Base-by-base conservation (phyloP, 163 green algal genomes). In the Volvox carteri region DNA sequence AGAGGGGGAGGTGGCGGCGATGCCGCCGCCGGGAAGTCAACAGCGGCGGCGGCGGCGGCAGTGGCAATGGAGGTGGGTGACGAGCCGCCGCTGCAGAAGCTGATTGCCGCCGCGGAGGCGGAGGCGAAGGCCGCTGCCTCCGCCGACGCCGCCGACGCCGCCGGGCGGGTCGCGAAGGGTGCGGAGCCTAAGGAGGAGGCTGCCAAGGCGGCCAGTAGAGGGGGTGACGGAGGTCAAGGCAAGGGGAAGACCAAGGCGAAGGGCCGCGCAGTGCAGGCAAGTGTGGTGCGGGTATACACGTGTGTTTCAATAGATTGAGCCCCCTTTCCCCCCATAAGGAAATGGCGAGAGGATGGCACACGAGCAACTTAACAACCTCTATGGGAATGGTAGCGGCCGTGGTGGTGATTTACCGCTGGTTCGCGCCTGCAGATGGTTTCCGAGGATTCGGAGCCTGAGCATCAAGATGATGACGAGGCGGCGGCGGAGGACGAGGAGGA, bases 21-120 rank as follows among this genome's bases (percentile, higher is more conserved):
- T 28, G 41, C 23, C 23, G 39, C 39, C 33, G 19, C 33, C 75
- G 14, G 73, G 8, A 62, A 39, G n/a, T 46, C 74, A 46, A 48
- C 46, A 16, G 46, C 74, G 7, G 46, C 28, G 9, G 74, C 50
- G 50, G 76, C 33, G 33, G 25, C 23, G 4, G 28, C 50, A 28
- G 73, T 42, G 1, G 42, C 23, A 8, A 56, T 86, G 56, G 78
- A 86, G 78, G 78, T 86, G 39, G 56, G 56, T 18, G 78, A 86
- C 50, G 78, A 86, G 78, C 41, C 23, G 58, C 58, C 78, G 23
- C 58, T 75, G 35, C 33, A 60, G 25, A 19, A 58, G 25, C 78
- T 86, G 6, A n/a, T 76, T 2, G 78, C 37, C 56, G 78, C 56
- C 8, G 78, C 78, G 25, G 56, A 48, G 39, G 58, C 78, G 1